Conservation (phyloP, 768 basidiomycete species). For the Amanita phalloides region DNA sequence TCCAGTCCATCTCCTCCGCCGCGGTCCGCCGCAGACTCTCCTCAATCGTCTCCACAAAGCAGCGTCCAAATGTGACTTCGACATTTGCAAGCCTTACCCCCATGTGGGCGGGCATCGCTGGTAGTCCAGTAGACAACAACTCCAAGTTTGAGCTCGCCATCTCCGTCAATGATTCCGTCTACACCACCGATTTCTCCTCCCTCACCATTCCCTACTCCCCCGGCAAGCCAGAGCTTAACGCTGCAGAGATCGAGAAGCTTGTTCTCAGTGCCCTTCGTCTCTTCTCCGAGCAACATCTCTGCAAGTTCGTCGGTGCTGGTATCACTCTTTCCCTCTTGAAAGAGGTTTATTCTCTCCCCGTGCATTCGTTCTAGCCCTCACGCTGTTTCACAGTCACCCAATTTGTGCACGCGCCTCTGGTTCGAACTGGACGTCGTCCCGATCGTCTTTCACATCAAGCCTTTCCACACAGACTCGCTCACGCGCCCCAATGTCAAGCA, state of each 20-base stretch:
- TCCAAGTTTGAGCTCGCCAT: conserved; percentile 62
- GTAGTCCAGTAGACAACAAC: conserved; percentile 45
- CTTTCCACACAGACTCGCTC: conserved; percentile 68
- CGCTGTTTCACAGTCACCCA: conserved; percentile 43
- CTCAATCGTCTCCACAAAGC: conserved; percentile 30
- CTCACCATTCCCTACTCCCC: conserved; percentile 38
- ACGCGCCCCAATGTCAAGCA: conserved; percentile 77
- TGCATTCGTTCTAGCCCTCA: conserved; percentile 10
- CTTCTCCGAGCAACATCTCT: conserved; percentile 67
- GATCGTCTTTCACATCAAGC: conserved; percentile 78
- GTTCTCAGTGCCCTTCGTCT: conserved; percentile 56
- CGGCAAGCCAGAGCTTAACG: conserved; percentile 42
- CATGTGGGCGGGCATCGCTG: conserved; percentile 83
- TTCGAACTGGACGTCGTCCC: conserved; percentile 76
- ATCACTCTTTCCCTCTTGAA: conserved; percentile 61
- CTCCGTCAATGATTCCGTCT: conserved; percentile 79
- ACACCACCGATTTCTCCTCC: conserved; percentile 71
- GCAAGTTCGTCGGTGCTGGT: conserved; percentile 82
- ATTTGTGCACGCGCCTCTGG: conserved; percentile 82
- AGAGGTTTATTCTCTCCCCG: conserved; percentile 34
- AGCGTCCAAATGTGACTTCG: conserved; percentile 43
- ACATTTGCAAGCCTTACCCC: conserved; percentile 60
- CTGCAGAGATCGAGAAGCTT: conserved; percentile 49
- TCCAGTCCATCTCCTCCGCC: conserved; percentile 54
- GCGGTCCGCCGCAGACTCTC: conserved; percentile 63